Evolutionary conservation across 495 filamentous ascomycete species (phyloP), one percentile per base, ranked within the genome.

Genomic region (Neurospora pannonica): DNA sequence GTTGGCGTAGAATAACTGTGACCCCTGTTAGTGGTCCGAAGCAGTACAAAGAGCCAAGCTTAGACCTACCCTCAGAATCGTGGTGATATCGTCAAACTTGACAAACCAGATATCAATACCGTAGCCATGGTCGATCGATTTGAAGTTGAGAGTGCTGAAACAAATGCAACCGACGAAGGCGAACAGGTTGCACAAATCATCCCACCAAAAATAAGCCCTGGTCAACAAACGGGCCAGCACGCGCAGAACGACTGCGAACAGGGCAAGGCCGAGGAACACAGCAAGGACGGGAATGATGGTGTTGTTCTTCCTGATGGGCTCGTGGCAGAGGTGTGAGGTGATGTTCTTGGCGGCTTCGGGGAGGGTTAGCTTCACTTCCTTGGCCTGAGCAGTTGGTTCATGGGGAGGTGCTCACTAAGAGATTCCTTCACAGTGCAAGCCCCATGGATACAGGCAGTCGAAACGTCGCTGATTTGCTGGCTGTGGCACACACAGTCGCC

Each of bases 81-180:
- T 62, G 54, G 84, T 86, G 71, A 88, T 82, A 60, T 87, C 80
- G n/a, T 84, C 77, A 37, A 82, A 83, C 1, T 84, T 81, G 24
- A 88, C 76, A 13, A 82, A 80, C 85, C 85, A 88, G 38, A 87
- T 83, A 73, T 88, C 85, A 43, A 74, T 81, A 1, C 86, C 84
- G 13, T 85, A 76, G 9, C 87, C 86, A 43, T 78, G 71, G 31
- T 82, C 70, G n/a, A 82, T 82, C 77, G 83, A 82, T 84, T 67
- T 24, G 62, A 78, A 43, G 34, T 75, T 76, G 34, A 79, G 21
- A 17, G n/a, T 70, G 1, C 75, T 75, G 40, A 76, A 77, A n/a
- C 54, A 17, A 3, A 79, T 70, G 54, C 75, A 74, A n/a, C 75
- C 75, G 11, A 60, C 76, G 67, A 82, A 76, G 38, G 70, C 79